Evolutionary conservation across 208 protist species (phyloP).

Genomic region (Naegleria fowleri): DNA sequence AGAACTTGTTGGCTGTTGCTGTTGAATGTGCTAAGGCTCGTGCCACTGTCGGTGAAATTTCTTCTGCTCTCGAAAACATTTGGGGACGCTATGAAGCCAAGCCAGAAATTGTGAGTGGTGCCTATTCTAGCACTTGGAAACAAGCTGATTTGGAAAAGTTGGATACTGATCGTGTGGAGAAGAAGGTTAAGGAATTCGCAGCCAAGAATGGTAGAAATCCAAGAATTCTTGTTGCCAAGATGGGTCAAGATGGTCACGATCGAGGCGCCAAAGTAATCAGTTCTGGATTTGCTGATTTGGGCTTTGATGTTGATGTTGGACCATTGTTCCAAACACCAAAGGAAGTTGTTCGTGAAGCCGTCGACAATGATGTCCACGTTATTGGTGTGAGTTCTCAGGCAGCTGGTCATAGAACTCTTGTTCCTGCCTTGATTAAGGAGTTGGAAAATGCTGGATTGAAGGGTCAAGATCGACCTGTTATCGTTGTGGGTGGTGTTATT

Average conservation of each 20-base stretch:
- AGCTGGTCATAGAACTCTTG: slow-evolving; percentile 74
- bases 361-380: slow-evolving; percentile 90
- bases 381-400: slow-evolving; percentile 69
- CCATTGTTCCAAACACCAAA: slow-evolving; percentile 76
- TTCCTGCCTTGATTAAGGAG: slow-evolving; percentile 75
- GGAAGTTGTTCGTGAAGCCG: slow-evolving; percentile 70
- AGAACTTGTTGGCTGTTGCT: slow-evolving; percentile 74
- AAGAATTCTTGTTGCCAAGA: slow-evolving; percentile 89
- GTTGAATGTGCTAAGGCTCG: slow-evolving; percentile 74
- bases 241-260: slow-evolving; percentile 93
- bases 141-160: slow-evolving; percentile 44
- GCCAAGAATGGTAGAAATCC: slow-evolving; percentile 74
- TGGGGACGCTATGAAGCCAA: slow-evolving; percentile 65
- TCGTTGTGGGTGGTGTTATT: slow-evolving; percentile 64
- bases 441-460: slow-evolving; percentile 61
- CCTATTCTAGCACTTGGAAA: slow-evolving; percentile 65
- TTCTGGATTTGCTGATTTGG: slow-evolving; percentile 86
- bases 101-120: slow-evolving; percentile 63
- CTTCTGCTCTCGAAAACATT: slow-evolving; percentile 66
- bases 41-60: slow-evolving; percentile 88
- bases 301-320: slow-evolving; percentile 91
- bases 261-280: slow-evolving; percentile 87
- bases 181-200: slow-evolving; percentile 58
- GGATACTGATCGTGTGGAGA: slow-evolving; percentile 34
- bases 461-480: slow-evolving; percentile 52